A percentile compares a stretch with the other conserved stretches of the same genome.
Conservation (phyloP, 139 green algal genomes). For the Haematococcus sp. region DNA sequence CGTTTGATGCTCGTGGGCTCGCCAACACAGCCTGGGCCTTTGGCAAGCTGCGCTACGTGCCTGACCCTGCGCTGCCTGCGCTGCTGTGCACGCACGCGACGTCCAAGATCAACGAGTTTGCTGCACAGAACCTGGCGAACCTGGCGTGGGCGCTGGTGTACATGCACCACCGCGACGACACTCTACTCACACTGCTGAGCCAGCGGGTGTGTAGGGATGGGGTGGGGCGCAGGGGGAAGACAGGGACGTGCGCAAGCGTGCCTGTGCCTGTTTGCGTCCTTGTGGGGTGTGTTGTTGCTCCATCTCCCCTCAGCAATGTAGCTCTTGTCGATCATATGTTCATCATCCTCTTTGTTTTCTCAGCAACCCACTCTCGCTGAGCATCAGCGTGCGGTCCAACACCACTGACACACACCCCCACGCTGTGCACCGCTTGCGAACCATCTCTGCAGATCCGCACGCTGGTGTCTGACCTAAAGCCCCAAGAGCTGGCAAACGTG, state of each 20-base stretch:
- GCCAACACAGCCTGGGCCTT: slow-evolving; percentile 61
- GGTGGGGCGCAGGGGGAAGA: background rate
- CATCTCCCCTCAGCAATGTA: too few species aligned
- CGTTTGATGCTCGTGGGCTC: slow-evolving; percentile 52
- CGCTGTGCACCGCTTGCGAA: too few species aligned
- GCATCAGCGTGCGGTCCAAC: too few species aligned
- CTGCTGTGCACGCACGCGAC: slow-evolving; percentile 35
- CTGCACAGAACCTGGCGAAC: slow-evolving; percentile 57
- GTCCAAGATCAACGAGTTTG: slow-evolving; percentile 36
- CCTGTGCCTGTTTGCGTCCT: background rate
- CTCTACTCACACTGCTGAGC: slow-evolving; percentile 29
- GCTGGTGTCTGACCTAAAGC: slow-evolving; percentile 45
- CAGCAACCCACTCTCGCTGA: too few species aligned
- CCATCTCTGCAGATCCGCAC: too few species aligned
- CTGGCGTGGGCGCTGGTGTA: slow-evolving; percentile 62
- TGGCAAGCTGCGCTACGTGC: slow-evolving; percentile 53
- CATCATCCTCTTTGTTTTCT: too few species aligned
- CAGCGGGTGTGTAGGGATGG: background rate
- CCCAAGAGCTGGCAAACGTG: slow-evolving; percentile 70
- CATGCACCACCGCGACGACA: slow-evolving; percentile 50
- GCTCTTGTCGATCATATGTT: too few species aligned
- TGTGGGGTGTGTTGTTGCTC: too few species aligned
- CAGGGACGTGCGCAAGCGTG: background rate
- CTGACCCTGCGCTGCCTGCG: slow-evolving; percentile 33
- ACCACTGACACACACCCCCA: too few species aligned